These are phyloP conservation scores for Petunia secreta DNA, from an alignment of 257 asterid species.

Conservation along the genomic window DNA sequence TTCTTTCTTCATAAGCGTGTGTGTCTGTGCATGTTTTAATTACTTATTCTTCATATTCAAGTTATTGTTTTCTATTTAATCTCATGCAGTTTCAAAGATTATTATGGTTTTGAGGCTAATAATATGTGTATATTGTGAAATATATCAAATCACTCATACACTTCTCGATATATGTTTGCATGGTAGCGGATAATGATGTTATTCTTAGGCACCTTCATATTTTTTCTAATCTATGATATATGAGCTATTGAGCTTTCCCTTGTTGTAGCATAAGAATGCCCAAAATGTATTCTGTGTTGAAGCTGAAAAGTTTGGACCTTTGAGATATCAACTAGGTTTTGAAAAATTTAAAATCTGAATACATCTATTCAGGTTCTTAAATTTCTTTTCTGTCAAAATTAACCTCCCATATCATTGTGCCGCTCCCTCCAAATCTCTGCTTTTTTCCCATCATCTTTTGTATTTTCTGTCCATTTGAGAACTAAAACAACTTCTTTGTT, in stretches of 20 bases:
- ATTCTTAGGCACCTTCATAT: background rate
- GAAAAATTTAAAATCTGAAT: background rate
- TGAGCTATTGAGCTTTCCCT: background rate
- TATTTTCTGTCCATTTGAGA: too few relatives aligned
- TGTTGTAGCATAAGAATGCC: background rate
- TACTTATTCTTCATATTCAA: constrained; percentile 13
- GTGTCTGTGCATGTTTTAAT: constrained; percentile 8
- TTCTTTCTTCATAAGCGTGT: background rate
- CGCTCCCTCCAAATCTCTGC: background rate
- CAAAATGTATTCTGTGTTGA: background rate
- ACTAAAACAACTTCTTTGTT: background rate
- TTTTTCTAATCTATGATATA: background rate
- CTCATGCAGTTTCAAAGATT: background rate
- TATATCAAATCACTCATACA: background rate
- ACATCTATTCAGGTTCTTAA: constrained; percentile 8
- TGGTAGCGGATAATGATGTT: background rate
- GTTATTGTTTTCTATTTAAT: constrained; percentile 1
- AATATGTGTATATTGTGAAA: background rate
- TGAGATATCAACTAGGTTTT: constrained; percentile 20
- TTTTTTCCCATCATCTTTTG: background rate
- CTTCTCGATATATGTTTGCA: background rate
- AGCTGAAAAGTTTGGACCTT: background rate
- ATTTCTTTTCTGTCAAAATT: background rate
- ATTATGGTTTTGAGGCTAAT: background rate
- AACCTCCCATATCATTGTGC: background rate